Conservation (phyloP, 306 rosid genomes). For the Geum urbanum region DNA sequence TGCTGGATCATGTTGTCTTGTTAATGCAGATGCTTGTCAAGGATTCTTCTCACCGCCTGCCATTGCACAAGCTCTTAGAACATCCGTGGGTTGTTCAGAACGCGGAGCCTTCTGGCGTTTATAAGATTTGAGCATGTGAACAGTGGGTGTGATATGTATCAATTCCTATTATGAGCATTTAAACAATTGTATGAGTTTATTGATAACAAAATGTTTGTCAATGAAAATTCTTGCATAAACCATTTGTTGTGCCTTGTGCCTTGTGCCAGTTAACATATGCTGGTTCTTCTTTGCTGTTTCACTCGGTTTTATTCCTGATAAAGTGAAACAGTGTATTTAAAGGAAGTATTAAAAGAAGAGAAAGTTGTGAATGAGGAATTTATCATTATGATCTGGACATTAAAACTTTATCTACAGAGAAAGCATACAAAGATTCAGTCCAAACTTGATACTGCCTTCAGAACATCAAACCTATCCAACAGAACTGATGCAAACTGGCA, state of each 20-base stretch:
- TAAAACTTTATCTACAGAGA: no score
- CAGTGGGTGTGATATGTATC: not conserved
- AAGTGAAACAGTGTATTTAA: no score
- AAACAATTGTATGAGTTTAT: not conserved
- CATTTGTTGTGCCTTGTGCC: no score
- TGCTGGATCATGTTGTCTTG: slow-evolving; percentile 4
- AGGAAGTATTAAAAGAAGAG: no score
- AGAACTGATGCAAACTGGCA: not conserved
- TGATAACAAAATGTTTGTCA: slow-evolving; percentile 1
- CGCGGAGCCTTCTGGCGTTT: slow-evolving; percentile 89
- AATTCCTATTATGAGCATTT: not conserved
- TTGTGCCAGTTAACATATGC: no score
- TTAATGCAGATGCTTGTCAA: slow-evolving; percentile 79
- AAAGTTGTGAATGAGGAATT: no score
- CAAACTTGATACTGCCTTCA: no score
- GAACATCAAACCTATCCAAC: not conserved
- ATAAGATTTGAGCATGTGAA: slow-evolving; percentile 34
- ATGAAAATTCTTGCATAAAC: not conserved
- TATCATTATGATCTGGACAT: no score
- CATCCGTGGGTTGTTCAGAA: slow-evolving; percentile 98
- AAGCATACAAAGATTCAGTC: no score
- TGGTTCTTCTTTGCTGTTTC: no score
- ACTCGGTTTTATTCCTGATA: no score
- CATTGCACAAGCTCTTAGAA: slow-evolving; percentile 86
- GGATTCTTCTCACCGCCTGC: slow-evolving; percentile 76